phyloP scores from a whole-genome alignment of 257 asterid species.

The Forsythia viridissima region DNA sequence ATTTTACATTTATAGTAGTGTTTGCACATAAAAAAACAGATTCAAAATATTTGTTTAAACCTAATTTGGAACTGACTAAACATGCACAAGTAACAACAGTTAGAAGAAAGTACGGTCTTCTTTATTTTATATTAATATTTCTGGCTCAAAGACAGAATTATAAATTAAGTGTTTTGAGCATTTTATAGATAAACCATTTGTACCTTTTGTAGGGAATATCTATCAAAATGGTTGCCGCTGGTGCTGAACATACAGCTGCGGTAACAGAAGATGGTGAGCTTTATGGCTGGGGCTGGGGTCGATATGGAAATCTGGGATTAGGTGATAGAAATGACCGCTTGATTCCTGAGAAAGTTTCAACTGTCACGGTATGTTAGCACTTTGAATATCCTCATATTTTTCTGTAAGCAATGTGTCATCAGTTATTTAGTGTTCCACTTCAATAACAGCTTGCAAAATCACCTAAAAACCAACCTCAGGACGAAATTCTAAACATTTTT shows the following conservation, averaged over 20 bases:
- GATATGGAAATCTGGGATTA: slow-evolving; percentile 94
- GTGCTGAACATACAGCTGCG: slow-evolving; percentile 99
- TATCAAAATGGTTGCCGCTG: slow-evolving; percentile 97
- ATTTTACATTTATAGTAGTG: no score
- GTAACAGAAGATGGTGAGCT: slow-evolving; percentile 95
- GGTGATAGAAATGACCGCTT: slow-evolving; percentile 90
- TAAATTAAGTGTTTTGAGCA: background rate
- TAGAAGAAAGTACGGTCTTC: background rate
- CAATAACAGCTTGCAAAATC: background rate
- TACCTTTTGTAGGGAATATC: slow-evolving; percentile 59
- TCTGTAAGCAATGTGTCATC: background rate
- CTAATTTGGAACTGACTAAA: background rate
- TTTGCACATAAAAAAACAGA: background rate
- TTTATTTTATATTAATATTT: background rate
- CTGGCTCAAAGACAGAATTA: background rate
- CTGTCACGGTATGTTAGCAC: slow-evolving; percentile 50
- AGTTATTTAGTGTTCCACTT: background rate
- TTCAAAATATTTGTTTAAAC: background rate
- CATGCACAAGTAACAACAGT: background rate
- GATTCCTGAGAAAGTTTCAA: slow-evolving; percentile 79
- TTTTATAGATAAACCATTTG: background rate
- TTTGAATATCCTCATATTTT: background rate
- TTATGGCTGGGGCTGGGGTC: slow-evolving; percentile 99
- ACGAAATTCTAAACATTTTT: background rate
- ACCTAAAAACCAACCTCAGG: background rate